phyloP scores from a whole-genome alignment of 129 eudicot species.

The Artemisia annua region DNA sequence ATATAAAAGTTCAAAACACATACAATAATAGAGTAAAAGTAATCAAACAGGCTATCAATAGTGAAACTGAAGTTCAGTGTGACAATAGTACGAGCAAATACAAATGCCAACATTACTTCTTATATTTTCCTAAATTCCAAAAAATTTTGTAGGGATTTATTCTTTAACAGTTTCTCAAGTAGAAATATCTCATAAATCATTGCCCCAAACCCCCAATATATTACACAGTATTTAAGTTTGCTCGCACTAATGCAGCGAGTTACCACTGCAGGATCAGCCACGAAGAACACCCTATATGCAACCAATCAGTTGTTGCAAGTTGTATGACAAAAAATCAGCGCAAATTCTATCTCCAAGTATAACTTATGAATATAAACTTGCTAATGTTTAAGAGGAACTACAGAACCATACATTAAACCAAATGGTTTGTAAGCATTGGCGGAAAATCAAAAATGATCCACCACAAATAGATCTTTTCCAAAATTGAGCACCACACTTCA shows the following conservation, averaged over 20 bases:
- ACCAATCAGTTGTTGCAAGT: constrained; percentile 3
- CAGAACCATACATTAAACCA: constrained; percentile 6
- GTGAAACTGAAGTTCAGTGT: background rate
- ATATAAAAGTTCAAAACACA: background rate
- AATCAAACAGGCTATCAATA: background rate
- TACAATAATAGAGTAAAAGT: constrained; percentile 1
- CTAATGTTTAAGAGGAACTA: background rate
- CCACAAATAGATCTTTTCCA: background rate
- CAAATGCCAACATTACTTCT: constrained; percentile 14
- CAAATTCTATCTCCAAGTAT: constrained; percentile 1
- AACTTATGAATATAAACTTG: background rate
- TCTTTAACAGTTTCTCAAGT: constrained; percentile 1
- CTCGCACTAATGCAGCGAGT: constrained; percentile 5
- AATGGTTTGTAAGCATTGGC: constrained; percentile 5
- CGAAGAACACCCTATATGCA: constrained; percentile 11
- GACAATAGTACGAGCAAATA: constrained; percentile 11
- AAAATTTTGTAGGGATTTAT: background rate
- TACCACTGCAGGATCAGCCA: background rate
- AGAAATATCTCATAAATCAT: constrained; percentile 5
- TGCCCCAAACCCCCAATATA: background rate
- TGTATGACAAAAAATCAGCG: background rate
- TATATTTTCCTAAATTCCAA: background rate
- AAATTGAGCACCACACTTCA: constrained; percentile 3
- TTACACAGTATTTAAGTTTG: background rate
- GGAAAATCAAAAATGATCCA: background rate